Percentiles rank a stretch among this genome's conserved stretches.
Conservation (phyloP, 2,329 filamentous ascomycete genomes). For the Arthrobotrys sphaeroides region DNA sequence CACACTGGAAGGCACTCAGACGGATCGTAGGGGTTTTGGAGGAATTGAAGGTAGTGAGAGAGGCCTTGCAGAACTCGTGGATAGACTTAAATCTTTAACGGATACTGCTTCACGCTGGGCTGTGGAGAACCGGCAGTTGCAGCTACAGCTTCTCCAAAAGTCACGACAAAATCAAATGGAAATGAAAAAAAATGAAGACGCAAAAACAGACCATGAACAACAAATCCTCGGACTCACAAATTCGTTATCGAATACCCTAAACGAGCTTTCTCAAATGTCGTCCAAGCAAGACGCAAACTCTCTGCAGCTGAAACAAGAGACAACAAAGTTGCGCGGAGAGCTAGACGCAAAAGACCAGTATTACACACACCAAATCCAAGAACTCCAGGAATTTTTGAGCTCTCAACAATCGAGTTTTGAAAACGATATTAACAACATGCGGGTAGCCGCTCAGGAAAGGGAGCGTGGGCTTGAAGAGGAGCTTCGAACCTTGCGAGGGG, state of each 20-base stretch:
- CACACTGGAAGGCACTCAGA: background rate
- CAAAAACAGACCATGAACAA: slow-evolving; percentile 34
- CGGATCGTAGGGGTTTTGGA: background rate
- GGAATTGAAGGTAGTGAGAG: background rate
- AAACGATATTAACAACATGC: background rate
- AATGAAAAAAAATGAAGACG: slow-evolving; percentile 26
- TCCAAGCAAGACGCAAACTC: slow-evolving; percentile 33
- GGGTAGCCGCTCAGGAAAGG: background rate
- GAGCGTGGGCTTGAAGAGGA: slow-evolving; percentile 19
- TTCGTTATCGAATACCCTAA: slow-evolving; percentile 40
- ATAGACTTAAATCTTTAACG: slow-evolving; percentile 1
- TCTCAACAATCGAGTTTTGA: slow-evolving; percentile 21
- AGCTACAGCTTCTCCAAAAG: slow-evolving; percentile 16
- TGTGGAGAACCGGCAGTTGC: background rate
- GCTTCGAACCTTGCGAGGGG: slow-evolving; percentile 1
- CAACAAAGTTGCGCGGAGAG: slow-evolving; percentile 14
- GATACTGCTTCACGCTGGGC: slow-evolving; percentile 11
- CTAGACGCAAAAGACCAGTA: slow-evolving; percentile 14
- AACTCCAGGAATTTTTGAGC: background rate
- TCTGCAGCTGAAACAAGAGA: slow-evolving; percentile 32
- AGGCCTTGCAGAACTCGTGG: background rate
- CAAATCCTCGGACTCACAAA: slow-evolving; percentile 44
- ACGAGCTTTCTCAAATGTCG: slow-evolving; percentile 45
- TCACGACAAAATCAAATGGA: slow-evolving; percentile 18
- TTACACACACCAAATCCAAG: slow-evolving; percentile 5